Evolutionary conservation across 768 basidiomycete genomes (phyloP).

Genomic region (Inosperma sp.): DNA sequence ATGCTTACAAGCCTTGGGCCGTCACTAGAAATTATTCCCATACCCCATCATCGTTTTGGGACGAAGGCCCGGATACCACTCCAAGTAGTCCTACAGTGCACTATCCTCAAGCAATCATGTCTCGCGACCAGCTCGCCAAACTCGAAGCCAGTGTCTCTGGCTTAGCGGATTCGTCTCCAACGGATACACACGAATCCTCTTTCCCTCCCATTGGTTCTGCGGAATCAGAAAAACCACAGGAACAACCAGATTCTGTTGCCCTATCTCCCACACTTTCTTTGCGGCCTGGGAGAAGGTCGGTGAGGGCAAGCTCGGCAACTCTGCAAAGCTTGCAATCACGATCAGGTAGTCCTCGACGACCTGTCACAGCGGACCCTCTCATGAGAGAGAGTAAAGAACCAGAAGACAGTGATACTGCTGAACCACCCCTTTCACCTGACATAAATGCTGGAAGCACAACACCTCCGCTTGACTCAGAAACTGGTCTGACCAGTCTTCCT

Average conservation of each 20-base stretch:
- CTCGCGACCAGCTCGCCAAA: constrained; percentile 58
- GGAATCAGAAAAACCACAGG: constrained; percentile 20
- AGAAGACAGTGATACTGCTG: background rate
- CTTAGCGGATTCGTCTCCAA: constrained; percentile 21
- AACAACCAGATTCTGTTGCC: constrained; percentile 19
- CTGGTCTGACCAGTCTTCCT: constrained; percentile 39
- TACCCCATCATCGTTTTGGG: constrained; percentile 39
- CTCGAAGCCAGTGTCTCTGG: constrained; percentile 49
- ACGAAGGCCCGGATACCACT: constrained; percentile 38
- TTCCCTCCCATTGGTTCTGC: background rate
- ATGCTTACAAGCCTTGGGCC: constrained; percentile 23
- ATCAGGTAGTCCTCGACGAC: background rate
- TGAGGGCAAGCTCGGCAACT: constrained; percentile 4
- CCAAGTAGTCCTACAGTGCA: constrained; percentile 40
- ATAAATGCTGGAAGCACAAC: background rate
- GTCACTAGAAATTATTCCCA: constrained; percentile 21
- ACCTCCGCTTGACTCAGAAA: constrained; percentile 6
- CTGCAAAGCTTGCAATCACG: background rate
- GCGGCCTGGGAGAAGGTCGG: constrained; percentile 14
- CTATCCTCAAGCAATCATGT: constrained; percentile 65
- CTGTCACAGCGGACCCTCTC: background rate
- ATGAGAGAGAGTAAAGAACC: background rate
- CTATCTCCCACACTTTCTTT: constrained; percentile 20
- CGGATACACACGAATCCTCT: too few relatives aligned
- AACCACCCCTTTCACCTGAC: background rate